A percentile compares a stretch with the other conserved stretches of the same genome.
Conservation (phyloP, 257 asterid species). For the Solanum chaucha region DNA sequence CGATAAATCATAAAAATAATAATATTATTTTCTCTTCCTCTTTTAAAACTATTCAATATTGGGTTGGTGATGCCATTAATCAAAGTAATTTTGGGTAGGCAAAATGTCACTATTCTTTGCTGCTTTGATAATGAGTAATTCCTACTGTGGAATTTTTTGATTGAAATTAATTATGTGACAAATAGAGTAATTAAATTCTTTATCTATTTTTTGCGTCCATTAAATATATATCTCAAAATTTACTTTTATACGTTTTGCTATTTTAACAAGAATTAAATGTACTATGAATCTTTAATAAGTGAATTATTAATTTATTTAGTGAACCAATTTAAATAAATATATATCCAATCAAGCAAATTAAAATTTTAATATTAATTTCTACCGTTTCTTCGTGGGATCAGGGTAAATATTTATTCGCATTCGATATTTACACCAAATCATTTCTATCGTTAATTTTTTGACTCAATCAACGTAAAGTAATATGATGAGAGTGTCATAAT, state of each 20-base stretch:
- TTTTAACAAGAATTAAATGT: neutral
- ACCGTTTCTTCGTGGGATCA: accelerated
- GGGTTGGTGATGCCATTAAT: neutral
- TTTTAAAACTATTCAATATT: neutral
- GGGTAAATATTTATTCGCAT: neutral
- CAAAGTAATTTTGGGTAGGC: neutral
- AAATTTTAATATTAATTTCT: neutral
- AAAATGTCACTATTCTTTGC: neutral
- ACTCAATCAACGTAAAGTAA: neutral
- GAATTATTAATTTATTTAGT: neutral
- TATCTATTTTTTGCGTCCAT: neutral
- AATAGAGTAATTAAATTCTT: neutral
- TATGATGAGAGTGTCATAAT: neutral
- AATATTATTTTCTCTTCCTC: neutral
- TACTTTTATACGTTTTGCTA: neutral
- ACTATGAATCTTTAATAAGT: neutral
- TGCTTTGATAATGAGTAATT: neutral
- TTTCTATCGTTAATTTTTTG: neutral
- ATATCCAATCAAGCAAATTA: neutral
- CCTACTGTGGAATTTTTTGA: neutral
- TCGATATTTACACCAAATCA: neutral
- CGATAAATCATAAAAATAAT: neutral
- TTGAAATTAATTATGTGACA: neutral
- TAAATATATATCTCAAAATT: neutral
- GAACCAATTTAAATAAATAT: no score